Conservation (phyloP, 148 eudicot genomes). For the Dianthus caryophyllus region DNA sequence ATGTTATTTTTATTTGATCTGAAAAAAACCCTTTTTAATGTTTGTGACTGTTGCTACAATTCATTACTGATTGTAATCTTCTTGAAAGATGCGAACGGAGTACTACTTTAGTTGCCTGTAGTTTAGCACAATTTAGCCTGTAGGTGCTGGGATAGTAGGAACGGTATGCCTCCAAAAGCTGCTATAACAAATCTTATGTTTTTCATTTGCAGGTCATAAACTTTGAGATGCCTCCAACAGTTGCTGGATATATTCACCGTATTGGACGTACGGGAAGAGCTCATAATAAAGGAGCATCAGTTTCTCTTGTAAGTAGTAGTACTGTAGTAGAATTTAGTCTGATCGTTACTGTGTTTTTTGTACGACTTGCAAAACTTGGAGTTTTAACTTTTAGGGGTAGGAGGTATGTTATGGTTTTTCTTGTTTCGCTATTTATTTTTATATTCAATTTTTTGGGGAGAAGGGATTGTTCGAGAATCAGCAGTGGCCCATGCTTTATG, state of each 20-base stretch:
- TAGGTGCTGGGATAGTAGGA: background rate
- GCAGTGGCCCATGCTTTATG: too few species aligned
- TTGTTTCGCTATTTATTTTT: too few species aligned
- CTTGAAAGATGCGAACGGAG: background rate
- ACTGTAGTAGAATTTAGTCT: too few species aligned
- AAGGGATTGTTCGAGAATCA: background rate
- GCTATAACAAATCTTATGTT: background rate
- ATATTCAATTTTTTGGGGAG: background rate
- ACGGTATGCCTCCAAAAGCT: background rate
- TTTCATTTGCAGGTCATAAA: conserved; percentile 63
- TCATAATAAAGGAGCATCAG: conserved; percentile 80
- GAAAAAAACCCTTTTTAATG: background rate
- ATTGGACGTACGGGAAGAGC: conserved; percentile 99
- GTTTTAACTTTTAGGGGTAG: too few species aligned
- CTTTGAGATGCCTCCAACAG: conserved; percentile 82
- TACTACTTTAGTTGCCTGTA: too few species aligned
- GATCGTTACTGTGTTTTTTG: too few species aligned
- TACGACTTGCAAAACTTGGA: too few species aligned
- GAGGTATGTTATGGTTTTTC: too few species aligned
- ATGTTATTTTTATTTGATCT: too few species aligned
- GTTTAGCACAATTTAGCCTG: too few species aligned
- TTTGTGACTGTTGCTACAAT: background rate
- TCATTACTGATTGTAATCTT: background rate
- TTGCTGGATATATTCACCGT: conserved; percentile 84
- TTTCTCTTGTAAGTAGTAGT: conserved; percentile 93